These are phyloP conservation scores for Apiospora saccharicola DNA, from an alignment of 2,329 filamentous ascomycete genomes.

Conservation along the genomic window DNA sequence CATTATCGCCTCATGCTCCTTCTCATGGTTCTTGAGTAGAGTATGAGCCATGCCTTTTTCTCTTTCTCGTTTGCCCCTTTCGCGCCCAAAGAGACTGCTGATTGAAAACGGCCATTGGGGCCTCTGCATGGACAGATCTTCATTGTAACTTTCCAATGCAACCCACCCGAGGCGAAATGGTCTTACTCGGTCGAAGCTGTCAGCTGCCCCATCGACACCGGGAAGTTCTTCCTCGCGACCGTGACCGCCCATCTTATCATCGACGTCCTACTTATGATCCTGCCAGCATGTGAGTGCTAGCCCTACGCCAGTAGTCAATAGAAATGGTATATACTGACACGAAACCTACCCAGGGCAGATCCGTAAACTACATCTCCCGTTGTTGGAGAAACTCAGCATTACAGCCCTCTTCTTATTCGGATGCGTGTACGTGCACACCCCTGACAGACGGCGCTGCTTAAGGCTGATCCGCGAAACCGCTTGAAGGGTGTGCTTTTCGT, in stretches of 20 bases:
- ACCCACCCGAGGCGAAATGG: conserved; percentile 24
- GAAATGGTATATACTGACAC: not conserved
- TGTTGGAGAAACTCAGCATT: conserved; percentile 21
- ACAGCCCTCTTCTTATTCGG: conserved; percentile 20
- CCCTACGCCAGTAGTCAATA: not conserved
- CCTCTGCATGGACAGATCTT: not conserved
- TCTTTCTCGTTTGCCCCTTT: not conserved
- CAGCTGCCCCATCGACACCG: conserved; percentile 22
- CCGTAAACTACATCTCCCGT: conserved; percentile 15
- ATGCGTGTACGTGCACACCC: conserved; percentile 10
- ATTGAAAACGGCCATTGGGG: not conserved
- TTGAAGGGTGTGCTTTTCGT: conserved; percentile 21
- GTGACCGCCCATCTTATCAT: conserved; percentile 23
- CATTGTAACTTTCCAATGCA: conserved; percentile 24
- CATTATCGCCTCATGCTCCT: not conserved
- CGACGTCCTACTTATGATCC: conserved; percentile 10
- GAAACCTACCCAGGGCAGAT: not conserved
- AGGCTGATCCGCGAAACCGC: not conserved
- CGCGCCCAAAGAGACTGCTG: not conserved
- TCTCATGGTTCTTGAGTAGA: conserved; percentile 11
- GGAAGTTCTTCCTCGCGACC: conserved; percentile 24
- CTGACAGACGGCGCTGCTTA: not conserved
- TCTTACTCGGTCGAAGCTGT: not conserved
- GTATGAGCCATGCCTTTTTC: not conserved
- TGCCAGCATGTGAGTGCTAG: conserved; percentile 9